A percentile compares a stretch with the other conserved stretches of the same genome.
These are phyloP conservation scores for Fusarium veterinarium DNA, from an alignment of 2,329 filamentous ascomycete species.

Conservation along the genomic window DNA sequence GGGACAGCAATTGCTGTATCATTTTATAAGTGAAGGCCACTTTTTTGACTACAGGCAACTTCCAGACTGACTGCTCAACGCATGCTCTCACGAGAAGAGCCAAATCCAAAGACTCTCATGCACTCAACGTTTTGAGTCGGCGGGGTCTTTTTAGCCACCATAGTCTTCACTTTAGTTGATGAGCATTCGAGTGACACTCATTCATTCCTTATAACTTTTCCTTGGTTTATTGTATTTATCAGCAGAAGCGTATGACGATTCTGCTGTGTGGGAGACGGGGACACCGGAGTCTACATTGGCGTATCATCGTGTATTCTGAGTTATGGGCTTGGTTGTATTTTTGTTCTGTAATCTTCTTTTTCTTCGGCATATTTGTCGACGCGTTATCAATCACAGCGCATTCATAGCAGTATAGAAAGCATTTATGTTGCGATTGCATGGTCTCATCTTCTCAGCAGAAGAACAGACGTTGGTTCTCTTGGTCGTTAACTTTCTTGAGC, in stretches of 20 bases:
- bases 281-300: constrained; percentile 46
- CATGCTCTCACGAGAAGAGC: constrained; percentile 7
- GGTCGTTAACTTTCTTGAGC: constrained; percentile 6
- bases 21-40: constrained; percentile 56
- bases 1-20: constrained; percentile 61
- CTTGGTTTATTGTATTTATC: constrained; percentile 39
- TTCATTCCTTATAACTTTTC: constrained; percentile 37
- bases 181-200: constrained; percentile 8
- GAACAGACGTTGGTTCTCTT: neutral
- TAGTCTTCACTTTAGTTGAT: neutral
- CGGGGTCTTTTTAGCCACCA: constrained; percentile 3
- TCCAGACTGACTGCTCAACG: constrained; percentile 1
- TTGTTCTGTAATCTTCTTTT: constrained; percentile 31
- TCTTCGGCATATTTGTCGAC: constrained; percentile 21
- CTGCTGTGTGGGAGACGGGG: constrained; percentile 43
- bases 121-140: constrained; percentile 11
- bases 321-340: constrained; percentile 36
- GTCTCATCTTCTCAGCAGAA: constrained; percentile 4
- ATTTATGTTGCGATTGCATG: constrained; percentile 23
- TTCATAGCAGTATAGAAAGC: constrained; percentile 51
- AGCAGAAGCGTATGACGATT: constrained; percentile 40
- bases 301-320: constrained; percentile 46
- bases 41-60: constrained; percentile 12
- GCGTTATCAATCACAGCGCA: constrained; percentile 25
- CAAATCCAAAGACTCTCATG: constrained; percentile 5